These are phyloP conservation scores for Puccinia polysora DNA, from an alignment of 1,284 basidiomycete species.

Conservation along the genomic window DNA sequence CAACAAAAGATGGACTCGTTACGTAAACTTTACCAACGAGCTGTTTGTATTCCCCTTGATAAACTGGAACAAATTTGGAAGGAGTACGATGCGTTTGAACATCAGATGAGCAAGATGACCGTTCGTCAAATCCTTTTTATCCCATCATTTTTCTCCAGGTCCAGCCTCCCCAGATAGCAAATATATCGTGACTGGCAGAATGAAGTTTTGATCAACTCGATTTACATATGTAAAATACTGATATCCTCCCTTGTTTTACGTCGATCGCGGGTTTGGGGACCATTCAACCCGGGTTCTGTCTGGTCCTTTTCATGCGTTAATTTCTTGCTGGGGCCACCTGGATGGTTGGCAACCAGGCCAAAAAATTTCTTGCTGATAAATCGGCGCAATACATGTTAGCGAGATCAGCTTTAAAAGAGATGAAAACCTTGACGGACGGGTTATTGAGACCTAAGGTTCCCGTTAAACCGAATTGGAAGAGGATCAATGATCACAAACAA, in stretches of 20 bases:
- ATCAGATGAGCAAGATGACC: constrained; percentile 80
- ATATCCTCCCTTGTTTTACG: too few species aligned
- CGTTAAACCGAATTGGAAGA: constrained; percentile 39
- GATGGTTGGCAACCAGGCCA: constrained; percentile 60
- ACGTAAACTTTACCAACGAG: constrained; percentile 85
- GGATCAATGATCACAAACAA: constrained; percentile 62
- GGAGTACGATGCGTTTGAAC: constrained; percentile 91
- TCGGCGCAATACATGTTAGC: constrained; percentile 90
- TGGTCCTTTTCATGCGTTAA: background rate
- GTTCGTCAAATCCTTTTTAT: constrained; percentile 52
- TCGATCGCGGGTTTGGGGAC: too few species aligned
- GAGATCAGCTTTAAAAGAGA: constrained; percentile 75
- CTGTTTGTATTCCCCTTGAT: constrained; percentile 85
- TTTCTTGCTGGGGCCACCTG: background rate
- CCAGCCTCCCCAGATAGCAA: too few species aligned
- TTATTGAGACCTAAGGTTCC: constrained; percentile 52
- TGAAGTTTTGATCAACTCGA: background rate
- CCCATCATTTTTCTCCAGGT: constrained; percentile 1
- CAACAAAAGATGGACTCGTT: constrained; percentile 92
- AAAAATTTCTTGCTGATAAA: constrained; percentile 82
- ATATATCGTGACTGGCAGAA: background rate
- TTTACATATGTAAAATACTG: too few species aligned
- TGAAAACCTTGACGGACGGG: constrained; percentile 60
- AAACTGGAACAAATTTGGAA: constrained; percentile 92
- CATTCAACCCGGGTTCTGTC: background rate